A percentile compares a stretch with the other conserved stretches of the same genome.
phyloP scores from a whole-genome alignment of 768 basidiomycete genomes.

The Mycena floridula region DNA sequence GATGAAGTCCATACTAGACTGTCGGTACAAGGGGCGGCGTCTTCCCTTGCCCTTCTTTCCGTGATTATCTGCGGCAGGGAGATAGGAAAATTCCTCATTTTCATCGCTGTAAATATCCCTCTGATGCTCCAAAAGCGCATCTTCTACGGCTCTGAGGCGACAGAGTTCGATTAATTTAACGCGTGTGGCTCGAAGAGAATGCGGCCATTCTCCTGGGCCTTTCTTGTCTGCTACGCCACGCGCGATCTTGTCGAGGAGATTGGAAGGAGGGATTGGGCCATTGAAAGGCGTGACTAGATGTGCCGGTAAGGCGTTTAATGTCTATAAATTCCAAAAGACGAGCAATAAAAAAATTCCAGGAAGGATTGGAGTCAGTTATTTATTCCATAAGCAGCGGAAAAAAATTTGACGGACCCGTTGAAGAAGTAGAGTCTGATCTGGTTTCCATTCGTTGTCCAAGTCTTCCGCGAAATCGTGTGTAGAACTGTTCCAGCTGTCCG shows the following conservation, averaged over 20 bases:
- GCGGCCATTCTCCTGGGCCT: slow-evolving; percentile 75
- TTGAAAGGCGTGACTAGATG: slow-evolving; percentile 87
- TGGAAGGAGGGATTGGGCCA: slow-evolving; percentile 77
- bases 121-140: slow-evolving; percentile 19
- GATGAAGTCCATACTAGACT: slow-evolving; percentile 88
- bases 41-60: slow-evolving; percentile 17
- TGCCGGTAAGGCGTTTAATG: slow-evolving; percentile 75
- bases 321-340: slow-evolving; percentile 34
- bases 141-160: slow-evolving; percentile 57
- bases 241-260: slow-evolving; percentile 83
- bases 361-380: slow-evolving; percentile 4
- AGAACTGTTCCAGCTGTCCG: slow-evolving; percentile 83
- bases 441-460: slow-evolving; percentile 65
- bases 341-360: slow-evolving; percentile 6
- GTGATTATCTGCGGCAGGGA: slow-evolving; percentile 22
- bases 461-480: slow-evolving; percentile 60
- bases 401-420: slow-evolving; percentile 53
- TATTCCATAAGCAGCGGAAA: slow-evolving; percentile 8
- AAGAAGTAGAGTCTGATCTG: slow-evolving; percentile 64
- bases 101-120: slow-evolving; percentile 44
- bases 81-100: slow-evolving; percentile 26
- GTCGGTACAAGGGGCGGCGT: slow-evolving; percentile 62
- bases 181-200: slow-evolving; percentile 77
- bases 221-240: slow-evolving; percentile 71
- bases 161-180: slow-evolving; percentile 77